Base-by-base conservation (phyloP, 2,329 filamentous ascomycete species). In the Pyrenochaeta sp. region DNA sequence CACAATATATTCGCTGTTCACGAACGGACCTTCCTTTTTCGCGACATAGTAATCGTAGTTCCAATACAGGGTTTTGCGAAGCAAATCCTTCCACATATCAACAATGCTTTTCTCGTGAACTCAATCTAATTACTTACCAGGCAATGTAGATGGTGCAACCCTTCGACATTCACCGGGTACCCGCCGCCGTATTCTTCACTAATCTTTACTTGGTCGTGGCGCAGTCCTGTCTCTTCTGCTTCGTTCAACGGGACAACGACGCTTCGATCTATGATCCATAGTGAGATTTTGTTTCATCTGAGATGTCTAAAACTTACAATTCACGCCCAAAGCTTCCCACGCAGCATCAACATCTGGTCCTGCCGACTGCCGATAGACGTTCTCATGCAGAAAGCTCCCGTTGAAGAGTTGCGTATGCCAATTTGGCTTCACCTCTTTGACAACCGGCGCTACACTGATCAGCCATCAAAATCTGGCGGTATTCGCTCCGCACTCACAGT, bases 21-120 rank as follows among this genome's bases (percentile, higher is more conserved):
- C 68, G 64, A 89, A 90, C 0, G 85, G 82, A 1, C 85, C 83
- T 24, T 80, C 67, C 3, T 82, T 82, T 27, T 81, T 65, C 0
- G 68, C 67, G 58, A 80, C 80, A 71, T 89, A 89, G 67, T 87
- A 84, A 19, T 84, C 79, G 54, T 84, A 85, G 66, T 88, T 89
- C 77, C 83, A 88, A 67, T 84, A 85, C 0, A 88, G 73, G 0
- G 83, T 77, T 66, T 89, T 83, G 1, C 87, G 83, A 6, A 89
- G 67, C 5, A 89, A 79, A 55, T 89, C 86, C 85, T 83, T 48
- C n/a, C 0, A 7, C 25, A 28, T 36, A 56, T 73, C 56, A 73
- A 53, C 40, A 58, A 43, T 19, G 28, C 24, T 32, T 25, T 10
- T 22, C 19, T n/a, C 3, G 15, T 22, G 37, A 8, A 19, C n/a